Evolutionary conservation across 2,329 filamentous ascomycete species (phyloP).

Genomic region (Stagonosporopsis chrysanthemi): DNA sequence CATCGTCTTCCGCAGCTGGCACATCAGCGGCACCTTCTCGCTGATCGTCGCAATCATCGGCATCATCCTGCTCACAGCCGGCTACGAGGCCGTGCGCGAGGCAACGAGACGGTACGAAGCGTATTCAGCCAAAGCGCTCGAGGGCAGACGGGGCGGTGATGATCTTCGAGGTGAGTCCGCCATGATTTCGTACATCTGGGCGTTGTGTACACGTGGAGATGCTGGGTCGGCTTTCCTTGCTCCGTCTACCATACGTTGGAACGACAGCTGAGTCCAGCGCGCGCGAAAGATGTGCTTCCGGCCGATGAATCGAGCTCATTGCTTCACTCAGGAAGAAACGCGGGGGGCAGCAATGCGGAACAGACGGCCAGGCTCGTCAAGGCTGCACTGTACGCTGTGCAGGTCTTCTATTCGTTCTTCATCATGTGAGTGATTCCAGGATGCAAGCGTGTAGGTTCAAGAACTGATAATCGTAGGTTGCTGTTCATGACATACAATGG

Average conservation of each 20-base stretch:
- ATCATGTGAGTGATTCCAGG: slow-evolving; percentile 79
- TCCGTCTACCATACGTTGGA: slow-evolving; percentile 15
- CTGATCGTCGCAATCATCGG: slow-evolving; percentile 83
- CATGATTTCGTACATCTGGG: background rate
- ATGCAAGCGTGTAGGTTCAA: background rate
- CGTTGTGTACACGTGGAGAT: background rate
- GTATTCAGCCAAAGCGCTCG: slow-evolving; percentile 33
- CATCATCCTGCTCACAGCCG: slow-evolving; percentile 83
- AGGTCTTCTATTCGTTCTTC: slow-evolving; percentile 99
- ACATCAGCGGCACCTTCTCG: slow-evolving; percentile 74
- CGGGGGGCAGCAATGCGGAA: slow-evolving; percentile 62
- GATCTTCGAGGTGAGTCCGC: slow-evolving; percentile 45
- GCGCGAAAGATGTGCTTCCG: slow-evolving; percentile 26
- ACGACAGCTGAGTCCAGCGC: slow-evolving; percentile 41
- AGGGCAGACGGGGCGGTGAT: slow-evolving; percentile 38
- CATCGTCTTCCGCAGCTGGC: slow-evolving; percentile 94
- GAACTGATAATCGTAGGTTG: slow-evolving; percentile 68
- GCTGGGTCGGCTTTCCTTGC: slow-evolving; percentile 17
- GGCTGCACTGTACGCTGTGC: slow-evolving; percentile 83
- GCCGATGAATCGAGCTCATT: slow-evolving; percentile 69
- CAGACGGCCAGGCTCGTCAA: slow-evolving; percentile 79
- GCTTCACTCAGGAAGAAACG: slow-evolving; percentile 73
- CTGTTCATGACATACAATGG: slow-evolving; percentile 99
- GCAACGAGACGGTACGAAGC: slow-evolving; percentile 78
- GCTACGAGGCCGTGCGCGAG: slow-evolving; percentile 88